Percentiles rank a stretch among this genome's conserved stretches.
phyloP scores from a whole-genome alignment of 106 monocot species.

The Acorus gramineus region DNA sequence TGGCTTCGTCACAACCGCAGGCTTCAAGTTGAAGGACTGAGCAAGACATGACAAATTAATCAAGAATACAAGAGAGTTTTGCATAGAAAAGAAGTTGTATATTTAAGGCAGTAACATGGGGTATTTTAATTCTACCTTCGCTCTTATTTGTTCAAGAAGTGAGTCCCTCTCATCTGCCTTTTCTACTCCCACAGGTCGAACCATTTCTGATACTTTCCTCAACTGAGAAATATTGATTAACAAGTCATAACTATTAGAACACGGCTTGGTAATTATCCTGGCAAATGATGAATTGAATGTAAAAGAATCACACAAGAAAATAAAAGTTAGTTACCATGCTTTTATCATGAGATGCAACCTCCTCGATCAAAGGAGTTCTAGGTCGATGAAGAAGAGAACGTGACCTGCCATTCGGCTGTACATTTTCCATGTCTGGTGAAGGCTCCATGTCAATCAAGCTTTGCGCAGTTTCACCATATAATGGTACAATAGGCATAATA shows the following conservation, averaged over 20 bases:
- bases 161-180: slow-evolving; percentile 49
- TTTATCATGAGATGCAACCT: slow-evolving; percentile 92
- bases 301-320: neutral
- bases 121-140: slow-evolving; percentile 45
- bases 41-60: neutral
- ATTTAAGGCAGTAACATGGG: neutral
- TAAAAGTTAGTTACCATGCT: slow-evolving; percentile 51
- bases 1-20: slow-evolving; percentile 35
- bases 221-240: slow-evolving; percentile 36
- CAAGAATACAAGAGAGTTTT: neutral
- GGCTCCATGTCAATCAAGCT: slow-evolving; percentile 12
- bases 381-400: slow-evolving; percentile 68
- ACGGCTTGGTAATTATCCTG: neutral
- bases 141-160: slow-evolving; percentile 84
- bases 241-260: neutral
- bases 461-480: neutral
- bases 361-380: slow-evolving; percentile 88
- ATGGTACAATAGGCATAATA: neutral
- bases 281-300: neutral
- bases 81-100: neutral
- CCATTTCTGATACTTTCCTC: slow-evolving; percentile 79
- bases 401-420: slow-evolving; percentile 24
- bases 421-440: slow-evolving; percentile 21
- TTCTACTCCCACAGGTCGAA: slow-evolving; percentile 26
- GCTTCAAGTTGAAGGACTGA: slow-evolving; percentile 90